Evolutionary conservation across 371 early-diverging fungal species (phyloP), one percentile per base, ranked within the genome.

Genomic region (Lichtheimia ramosa): DNA sequence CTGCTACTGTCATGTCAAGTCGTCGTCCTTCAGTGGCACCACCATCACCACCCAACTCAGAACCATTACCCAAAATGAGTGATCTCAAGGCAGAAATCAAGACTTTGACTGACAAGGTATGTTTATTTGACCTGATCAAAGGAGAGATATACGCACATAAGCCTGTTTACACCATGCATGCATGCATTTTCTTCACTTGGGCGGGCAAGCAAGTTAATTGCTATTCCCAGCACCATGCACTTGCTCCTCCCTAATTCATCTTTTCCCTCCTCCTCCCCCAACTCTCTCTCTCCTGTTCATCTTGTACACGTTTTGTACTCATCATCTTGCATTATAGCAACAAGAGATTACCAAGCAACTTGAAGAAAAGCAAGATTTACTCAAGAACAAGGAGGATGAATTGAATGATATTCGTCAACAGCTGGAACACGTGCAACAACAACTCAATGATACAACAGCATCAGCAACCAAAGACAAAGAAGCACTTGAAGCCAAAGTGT

Each of bases 81-180:
- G 56, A 55, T 24, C 43, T 55, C 14, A 55, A 43, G 23, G 46
- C 56, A 13, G 56, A 55, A 55, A 55, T 55, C 41, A 55, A 55
- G 42, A 20, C 56, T 8, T 55, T 55, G 56, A 43, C 56, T 24
- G 56, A 55, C 15, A 55, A 55, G 43, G 56, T 55, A 41, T 54
- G 34, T 16, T 28, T 3, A 5, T 25, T 21, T 51, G 7, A 20
- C 24, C 24, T 50, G 51, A 21, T 18, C 15, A 25, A 21, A 25
- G n/a, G 51, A 15, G 15, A 51, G n/a, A 51, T 24, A 4, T 6
- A 50, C 25, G 3, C 18, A 8, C 46, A n/a, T 48, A 21, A 23
- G 18, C 25, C 23, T 16, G 24, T 13, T 51, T 51, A 27, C 27
- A 20, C 14, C 27, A 34, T 34, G 34, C 34, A 34, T 28, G 28